phyloP scores from a whole-genome alignment of 306 rosid species.

The Prinsepia uniflora region DNA sequence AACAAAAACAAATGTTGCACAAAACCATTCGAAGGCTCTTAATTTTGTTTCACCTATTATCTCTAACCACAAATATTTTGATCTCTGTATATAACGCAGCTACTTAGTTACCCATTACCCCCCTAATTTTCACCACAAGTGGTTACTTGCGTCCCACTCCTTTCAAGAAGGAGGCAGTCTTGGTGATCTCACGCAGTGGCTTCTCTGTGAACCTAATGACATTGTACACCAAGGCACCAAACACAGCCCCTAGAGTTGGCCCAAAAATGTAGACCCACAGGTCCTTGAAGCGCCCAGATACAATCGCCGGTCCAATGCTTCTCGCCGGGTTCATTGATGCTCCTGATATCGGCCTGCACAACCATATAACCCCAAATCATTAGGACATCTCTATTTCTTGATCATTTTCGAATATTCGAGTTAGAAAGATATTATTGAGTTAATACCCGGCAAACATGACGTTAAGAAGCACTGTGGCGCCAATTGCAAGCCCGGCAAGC shows the following conservation, averaged over 20 bases:
- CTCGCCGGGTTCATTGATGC: slow-evolving; percentile 95
- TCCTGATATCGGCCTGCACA: slow-evolving; percentile 67
- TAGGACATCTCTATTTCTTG: background rate
- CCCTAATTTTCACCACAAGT: slow-evolving; percentile 11
- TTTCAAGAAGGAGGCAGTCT: slow-evolving; percentile 54
- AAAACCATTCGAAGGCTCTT: background rate
- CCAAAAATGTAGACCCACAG: slow-evolving; percentile 62
- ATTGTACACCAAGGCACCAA: slow-evolving; percentile 66
- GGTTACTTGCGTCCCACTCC: slow-evolving; percentile 3
- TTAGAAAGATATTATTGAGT: background rate
- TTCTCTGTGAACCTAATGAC: slow-evolving; percentile 53
- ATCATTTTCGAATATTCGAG: too few relatives aligned
- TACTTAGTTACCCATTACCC: background rate
- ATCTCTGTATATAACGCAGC: background rate
- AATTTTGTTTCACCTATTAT: background rate
- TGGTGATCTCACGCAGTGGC: slow-evolving; percentile 61
- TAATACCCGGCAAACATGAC: slow-evolving; percentile 70
- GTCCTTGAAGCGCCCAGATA: slow-evolving; percentile 36
- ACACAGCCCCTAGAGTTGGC: slow-evolving; percentile 52
- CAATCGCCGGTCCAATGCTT: slow-evolving; percentile 76
- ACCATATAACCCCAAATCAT: background rate
- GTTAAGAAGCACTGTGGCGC: slow-evolving; percentile 69
- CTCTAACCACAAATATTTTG: background rate
- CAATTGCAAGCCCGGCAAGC: slow-evolving; percentile 83
- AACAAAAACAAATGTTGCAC: background rate